Conservation (phyloP, 2,329 filamentous ascomycete species). For the Aschersonia sp. region DNA sequence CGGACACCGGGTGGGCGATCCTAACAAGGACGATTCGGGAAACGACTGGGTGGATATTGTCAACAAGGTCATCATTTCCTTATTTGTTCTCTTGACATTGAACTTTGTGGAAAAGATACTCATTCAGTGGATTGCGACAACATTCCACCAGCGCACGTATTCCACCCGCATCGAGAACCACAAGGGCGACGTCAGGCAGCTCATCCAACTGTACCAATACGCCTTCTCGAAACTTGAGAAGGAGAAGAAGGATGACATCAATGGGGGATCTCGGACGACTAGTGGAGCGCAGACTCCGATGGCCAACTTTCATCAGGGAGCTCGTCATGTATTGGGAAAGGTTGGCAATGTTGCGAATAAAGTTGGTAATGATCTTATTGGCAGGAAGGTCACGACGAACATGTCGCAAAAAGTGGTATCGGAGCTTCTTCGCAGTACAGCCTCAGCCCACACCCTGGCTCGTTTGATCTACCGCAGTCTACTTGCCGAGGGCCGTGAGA, state of each 20-base stretch:
- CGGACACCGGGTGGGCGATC: conserved; percentile 27
- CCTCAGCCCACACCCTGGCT: conserved; percentile 69
- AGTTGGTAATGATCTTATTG: conserved; percentile 85
- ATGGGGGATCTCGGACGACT: conserved; percentile 15
- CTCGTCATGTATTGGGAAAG: conserved; percentile 60
- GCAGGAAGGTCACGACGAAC: conserved; percentile 53
- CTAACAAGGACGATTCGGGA: conserved; percentile 28
- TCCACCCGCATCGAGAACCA: conserved; percentile 82
- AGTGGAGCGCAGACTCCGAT: conserved; percentile 64
- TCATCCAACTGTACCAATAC: conserved; percentile 48
- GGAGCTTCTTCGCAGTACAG: conserved; percentile 57
- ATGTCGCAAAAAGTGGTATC: conserved; percentile 78
- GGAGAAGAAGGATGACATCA: conserved; percentile 26
- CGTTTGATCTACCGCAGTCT: conserved; percentile 82
- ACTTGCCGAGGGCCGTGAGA: conserved; percentile 58
- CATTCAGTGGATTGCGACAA: conserved; percentile 88
- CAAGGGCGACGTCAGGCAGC: conserved; percentile 66
- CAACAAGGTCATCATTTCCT: conserved; percentile 72
- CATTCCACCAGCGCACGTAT: conserved; percentile 85
- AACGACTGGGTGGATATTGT: conserved; percentile 60
- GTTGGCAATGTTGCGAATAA: conserved; percentile 76
- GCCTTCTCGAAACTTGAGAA: conserved; percentile 58
- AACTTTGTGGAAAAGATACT: conserved; percentile 88
- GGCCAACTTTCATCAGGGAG: conserved; percentile 57
- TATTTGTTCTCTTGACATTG: conserved; percentile 67